phyloP scores from a whole-genome alignment of 192 early-diverging fungal species.

The Umbelopsis isabellina region DNA sequence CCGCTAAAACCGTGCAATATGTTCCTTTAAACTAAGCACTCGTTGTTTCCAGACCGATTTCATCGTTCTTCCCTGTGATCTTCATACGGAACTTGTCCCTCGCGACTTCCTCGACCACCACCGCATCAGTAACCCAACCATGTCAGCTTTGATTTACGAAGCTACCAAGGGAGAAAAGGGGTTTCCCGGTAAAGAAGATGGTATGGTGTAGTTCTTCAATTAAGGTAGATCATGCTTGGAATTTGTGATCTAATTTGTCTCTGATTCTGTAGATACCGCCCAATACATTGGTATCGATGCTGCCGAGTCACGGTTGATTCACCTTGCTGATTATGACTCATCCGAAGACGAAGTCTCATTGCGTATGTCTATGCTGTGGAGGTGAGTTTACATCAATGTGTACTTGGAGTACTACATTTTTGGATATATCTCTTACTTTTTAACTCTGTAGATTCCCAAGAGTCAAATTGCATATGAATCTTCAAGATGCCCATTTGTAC shows the following conservation, averaged over 20 bases:
- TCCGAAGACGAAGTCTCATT: slow-evolving; percentile 63
- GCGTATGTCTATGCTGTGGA: slow-evolving; percentile 53
- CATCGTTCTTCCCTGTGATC: slow-evolving; percentile 90
- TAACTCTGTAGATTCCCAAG: slow-evolving; percentile 70
- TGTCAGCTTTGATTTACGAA: slow-evolving; percentile 85
- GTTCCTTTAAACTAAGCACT: background rate
- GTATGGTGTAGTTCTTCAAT: slow-evolving; percentile 19
- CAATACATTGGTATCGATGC: slow-evolving; percentile 59
- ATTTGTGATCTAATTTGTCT: background rate
- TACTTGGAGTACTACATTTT: background rate
- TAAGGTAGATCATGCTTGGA: background rate
- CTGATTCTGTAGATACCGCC: slow-evolving; percentile 28
- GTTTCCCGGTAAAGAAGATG: slow-evolving; percentile 50
- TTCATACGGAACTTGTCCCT: slow-evolving; percentile 84
- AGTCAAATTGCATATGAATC: slow-evolving; percentile 74
- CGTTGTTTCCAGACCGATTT: slow-evolving; percentile 70
- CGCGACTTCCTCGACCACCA: slow-evolving; percentile 84
- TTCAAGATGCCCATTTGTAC: slow-evolving; percentile 93
- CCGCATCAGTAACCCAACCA: slow-evolving; percentile 77
- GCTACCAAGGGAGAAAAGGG: slow-evolving; percentile 72
- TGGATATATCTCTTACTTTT: background rate
- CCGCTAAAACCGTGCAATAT: background rate
- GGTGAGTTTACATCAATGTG: slow-evolving; percentile 27
- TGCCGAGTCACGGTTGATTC: slow-evolving; percentile 46
- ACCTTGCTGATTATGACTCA: slow-evolving; percentile 34